A percentile compares a stretch with the other conserved stretches of the same genome.
Conservation (phyloP, 2,329 filamentous ascomycete genomes). For the Triangularia setosa region DNA sequence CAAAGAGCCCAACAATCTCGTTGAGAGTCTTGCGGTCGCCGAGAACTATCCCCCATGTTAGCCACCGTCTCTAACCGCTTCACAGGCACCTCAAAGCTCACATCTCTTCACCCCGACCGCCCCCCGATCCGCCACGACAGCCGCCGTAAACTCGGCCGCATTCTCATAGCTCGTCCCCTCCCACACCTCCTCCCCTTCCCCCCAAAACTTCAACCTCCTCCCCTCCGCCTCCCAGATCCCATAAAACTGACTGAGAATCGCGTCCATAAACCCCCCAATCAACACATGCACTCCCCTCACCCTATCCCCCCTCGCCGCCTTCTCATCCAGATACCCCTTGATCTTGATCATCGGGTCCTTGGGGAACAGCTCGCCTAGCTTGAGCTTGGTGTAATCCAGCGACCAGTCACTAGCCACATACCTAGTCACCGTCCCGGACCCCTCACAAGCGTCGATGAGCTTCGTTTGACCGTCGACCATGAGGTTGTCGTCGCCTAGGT, state of each 20-base stretch:
- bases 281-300: constrained; percentile 39
- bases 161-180: constrained; percentile 37
- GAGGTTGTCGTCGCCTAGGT: constrained; percentile 35
- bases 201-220: constrained; percentile 32
- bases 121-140: constrained; percentile 18
- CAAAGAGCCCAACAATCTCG: constrained; percentile 26
- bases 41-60: constrained; percentile 30
- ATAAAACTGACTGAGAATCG: constrained; percentile 29
- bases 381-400: constrained; percentile 38
- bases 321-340: constrained; percentile 36
- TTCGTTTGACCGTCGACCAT: constrained; percentile 41
- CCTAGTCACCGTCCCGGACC: constrained; percentile 29
- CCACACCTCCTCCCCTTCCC: constrained; percentile 34
- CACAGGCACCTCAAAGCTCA: neutral
- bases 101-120: constrained; percentile 10
- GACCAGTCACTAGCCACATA: constrained; percentile 38
- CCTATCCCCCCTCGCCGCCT: constrained; percentile 22
- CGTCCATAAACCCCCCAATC: constrained; percentile 37
- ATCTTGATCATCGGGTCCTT: constrained; percentile 41
- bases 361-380: constrained; percentile 33
- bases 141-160: constrained; percentile 36
- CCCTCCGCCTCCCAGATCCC: neutral
- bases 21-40: constrained; percentile 30
- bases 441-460: constrained; percentile 39
- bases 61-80: neutral